These are phyloP conservation scores for Emmonsiellopsis sp. DNA, from an alignment of 2,329 filamentous ascomycete genomes.

Conservation along the genomic window DNA sequence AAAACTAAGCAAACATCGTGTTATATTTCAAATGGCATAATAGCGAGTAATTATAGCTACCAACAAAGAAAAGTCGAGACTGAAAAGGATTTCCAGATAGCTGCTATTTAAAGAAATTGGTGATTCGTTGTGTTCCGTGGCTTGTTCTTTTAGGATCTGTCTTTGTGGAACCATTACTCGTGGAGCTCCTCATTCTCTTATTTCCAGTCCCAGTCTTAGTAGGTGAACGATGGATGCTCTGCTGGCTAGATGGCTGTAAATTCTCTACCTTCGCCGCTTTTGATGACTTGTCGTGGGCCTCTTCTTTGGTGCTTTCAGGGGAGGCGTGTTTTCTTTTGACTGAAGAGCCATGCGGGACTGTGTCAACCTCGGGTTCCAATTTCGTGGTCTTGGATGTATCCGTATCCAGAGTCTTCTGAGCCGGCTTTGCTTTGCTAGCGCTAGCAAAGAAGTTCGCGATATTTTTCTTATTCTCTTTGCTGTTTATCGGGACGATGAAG, in stretches of 20 bases:
- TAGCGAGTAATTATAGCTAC: background rate
- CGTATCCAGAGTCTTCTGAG: background rate
- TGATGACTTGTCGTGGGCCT: slow-evolving; percentile 12
- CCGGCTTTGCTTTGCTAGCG: slow-evolving; percentile 24
- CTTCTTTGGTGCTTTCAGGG: slow-evolving; percentile 31
- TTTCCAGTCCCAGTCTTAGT: slow-evolving; percentile 16
- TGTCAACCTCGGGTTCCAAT: slow-evolving; percentile 9
- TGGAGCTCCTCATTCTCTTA: slow-evolving; percentile 45
- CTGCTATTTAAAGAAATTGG: slow-evolving; percentile 38
- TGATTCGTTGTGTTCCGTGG: slow-evolving; percentile 44
- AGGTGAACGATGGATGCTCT: slow-evolving; percentile 10
- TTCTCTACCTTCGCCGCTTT: slow-evolving; percentile 6
- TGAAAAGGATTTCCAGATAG: background rate
- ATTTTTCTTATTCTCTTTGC: slow-evolving; percentile 80
- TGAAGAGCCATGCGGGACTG: slow-evolving; percentile 15
- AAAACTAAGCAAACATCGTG: too few relatives aligned
- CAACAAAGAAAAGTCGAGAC: background rate
- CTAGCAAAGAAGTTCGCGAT: slow-evolving; percentile 88
- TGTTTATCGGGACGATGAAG: slow-evolving; percentile 75
- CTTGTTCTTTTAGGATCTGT: slow-evolving; percentile 31
- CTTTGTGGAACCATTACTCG: slow-evolving; percentile 43
- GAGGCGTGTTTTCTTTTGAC: slow-evolving; percentile 7
- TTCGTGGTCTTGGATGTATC: slow-evolving; percentile 22
- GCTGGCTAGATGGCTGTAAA: background rate
- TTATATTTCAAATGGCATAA: background rate